A percentile compares a stretch with the other conserved stretches of the same genome.
Conservation (phyloP, 352 stramenopile species). For the Phytophthora boehmeriae region DNA sequence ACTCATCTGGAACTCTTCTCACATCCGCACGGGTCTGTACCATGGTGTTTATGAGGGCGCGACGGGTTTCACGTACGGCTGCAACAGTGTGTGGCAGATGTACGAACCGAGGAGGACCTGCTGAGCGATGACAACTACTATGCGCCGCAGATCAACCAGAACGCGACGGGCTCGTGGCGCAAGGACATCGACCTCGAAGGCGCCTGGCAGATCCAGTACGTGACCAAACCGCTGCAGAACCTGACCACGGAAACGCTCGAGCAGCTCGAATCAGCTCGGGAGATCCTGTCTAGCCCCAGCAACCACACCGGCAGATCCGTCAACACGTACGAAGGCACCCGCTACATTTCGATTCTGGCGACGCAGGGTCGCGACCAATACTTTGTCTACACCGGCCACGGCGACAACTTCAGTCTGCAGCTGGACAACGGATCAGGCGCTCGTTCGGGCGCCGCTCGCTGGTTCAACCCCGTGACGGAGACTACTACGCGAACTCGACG, state of each 20-base stretch:
- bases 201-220: constrained; percentile 11
- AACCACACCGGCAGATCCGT: constrained; percentile 9
- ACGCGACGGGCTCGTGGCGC: constrained; percentile 4
- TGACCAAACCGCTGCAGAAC: constrained; percentile 1
- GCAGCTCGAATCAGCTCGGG: not conserved
- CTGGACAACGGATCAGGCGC: not conserved
- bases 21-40: constrained; percentile 8
- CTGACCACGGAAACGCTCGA: not conserved
- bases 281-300: not conserved
- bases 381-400: constrained; percentile 15
- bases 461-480: constrained; percentile 15
- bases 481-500: constrained; percentile 7
- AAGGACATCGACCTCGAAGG: constrained; percentile 6
- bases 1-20: constrained; percentile 5
- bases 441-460: constrained; percentile 1
- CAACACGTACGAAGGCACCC: constrained; percentile 8
- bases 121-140: constrained; percentile 5
- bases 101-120: constrained; percentile 5
- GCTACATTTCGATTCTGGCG: constrained; percentile 2
- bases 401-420: constrained; percentile 10
- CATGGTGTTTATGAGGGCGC: constrained; percentile 5
- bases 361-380: constrained; percentile 3
- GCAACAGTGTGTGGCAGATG: constrained; percentile 10
- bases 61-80: constrained; percentile 7
- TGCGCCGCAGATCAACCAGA: constrained; percentile 6